A percentile compares a stretch with the other conserved stretches of the same genome.
Evolutionary conservation across 2,329 filamentous ascomycete genomes (phyloP).

Genomic region (Teratosphaeria destructans): DNA sequence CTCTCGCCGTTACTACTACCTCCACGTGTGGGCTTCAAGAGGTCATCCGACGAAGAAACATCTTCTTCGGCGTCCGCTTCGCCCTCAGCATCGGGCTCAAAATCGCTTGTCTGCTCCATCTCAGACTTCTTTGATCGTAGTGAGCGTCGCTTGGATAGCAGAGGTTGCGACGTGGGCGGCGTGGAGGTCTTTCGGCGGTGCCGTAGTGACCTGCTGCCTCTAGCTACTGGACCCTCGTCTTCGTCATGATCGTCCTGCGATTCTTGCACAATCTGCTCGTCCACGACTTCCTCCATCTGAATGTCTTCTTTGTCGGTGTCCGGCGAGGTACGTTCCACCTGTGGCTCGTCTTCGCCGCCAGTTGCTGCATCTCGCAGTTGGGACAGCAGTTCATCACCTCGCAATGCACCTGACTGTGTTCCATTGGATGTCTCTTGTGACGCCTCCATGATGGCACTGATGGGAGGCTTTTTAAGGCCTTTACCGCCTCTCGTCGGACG

Average conservation of each 20-base stretch:
- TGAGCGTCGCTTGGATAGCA: slow-evolving; percentile 30
- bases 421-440: slow-evolving; percentile 40
- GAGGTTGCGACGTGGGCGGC: slow-evolving; percentile 18
- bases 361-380: slow-evolving; percentile 16
- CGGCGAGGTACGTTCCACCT: slow-evolving; percentile 18
- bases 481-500: slow-evolving; percentile 37
- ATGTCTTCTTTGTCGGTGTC: slow-evolving; percentile 16
- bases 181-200: slow-evolving; percentile 21
- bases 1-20: slow-evolving; percentile 37
- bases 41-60: slow-evolving; percentile 41
- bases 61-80: slow-evolving; percentile 46
- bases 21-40: slow-evolving; percentile 32
- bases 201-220: slow-evolving; percentile 32
- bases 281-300: slow-evolving; percentile 23
- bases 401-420: slow-evolving; percentile 16
- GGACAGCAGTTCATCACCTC: slow-evolving; percentile 24
- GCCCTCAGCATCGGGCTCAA: slow-evolving; percentile 49
- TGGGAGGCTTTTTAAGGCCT: slow-evolving; percentile 36
- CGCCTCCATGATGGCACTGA: slow-evolving; percentile 42
- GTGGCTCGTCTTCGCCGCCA: slow-evolving; percentile 20
- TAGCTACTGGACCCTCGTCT: slow-evolving; percentile 43
- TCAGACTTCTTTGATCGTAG: slow-evolving; percentile 33
- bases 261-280: slow-evolving; percentile 33
- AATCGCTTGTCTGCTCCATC: slow-evolving; percentile 51
- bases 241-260: slow-evolving; percentile 47